Evolutionary conservation across 139 green algal genomes (phyloP), one percentile per base, ranked within the genome.

Genomic region (Auxenochlorella protothecoides): DNA sequence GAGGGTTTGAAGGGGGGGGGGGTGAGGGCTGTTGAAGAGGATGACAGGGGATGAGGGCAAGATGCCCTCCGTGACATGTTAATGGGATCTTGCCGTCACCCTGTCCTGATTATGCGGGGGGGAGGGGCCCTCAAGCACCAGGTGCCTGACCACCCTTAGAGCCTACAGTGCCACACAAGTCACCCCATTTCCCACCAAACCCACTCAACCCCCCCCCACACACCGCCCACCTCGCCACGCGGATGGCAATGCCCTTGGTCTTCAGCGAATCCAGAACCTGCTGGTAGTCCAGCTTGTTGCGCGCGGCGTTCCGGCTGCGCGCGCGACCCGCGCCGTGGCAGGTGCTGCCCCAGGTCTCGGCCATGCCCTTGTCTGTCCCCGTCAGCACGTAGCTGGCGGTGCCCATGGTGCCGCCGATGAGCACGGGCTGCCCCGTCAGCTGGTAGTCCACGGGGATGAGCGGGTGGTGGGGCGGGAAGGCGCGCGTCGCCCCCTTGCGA

Each of bases 401-500:
- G 62, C 91, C 91, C 91, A 97, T 97, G 68, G 91, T 96, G 66
- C 91, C 91, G 7, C 91, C 91, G 27, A 97, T 92, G 13, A 97
- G 81, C 63, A 97, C 91, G 13, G 90, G 91, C 79, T 94, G 89
- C 44, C 90, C 89, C 14, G 85, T 94, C 51, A 90, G 78, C 80
- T 95, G 90, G 78, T 97, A 97, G 80, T 95, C 89, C 12, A 90
- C 86, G 4, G 91, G 90, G 62, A 97, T 92, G 59, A 94, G 83
- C 11, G 91, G 90, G 78, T 96, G 90, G 78, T 95, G 88, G 11
- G 91, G 90, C 8, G 89, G 89, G 77, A 97, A 96, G 59, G 91
- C 90, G 27, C 91, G 82, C 6, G 90, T 97, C 70, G 81, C 80
- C 51, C 91, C 91, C 81, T 97, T 97, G 59, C 91, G 81, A 78